Base-by-base conservation (phyloP, 352 stramenopile genomes). In the Phytophthora fragariaefolia region DNA sequence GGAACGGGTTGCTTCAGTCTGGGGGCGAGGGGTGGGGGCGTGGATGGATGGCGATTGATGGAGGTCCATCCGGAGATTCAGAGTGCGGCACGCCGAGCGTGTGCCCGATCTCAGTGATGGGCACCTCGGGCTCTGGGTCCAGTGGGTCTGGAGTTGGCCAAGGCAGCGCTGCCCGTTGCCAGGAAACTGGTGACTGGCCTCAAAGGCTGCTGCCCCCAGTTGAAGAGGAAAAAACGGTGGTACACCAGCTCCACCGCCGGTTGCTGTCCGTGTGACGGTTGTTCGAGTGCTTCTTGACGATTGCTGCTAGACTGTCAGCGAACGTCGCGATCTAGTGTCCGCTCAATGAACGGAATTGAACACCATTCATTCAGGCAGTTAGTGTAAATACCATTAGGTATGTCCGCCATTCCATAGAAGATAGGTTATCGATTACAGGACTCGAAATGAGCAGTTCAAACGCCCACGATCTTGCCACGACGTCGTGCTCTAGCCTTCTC, bases 311-410 rank as follows among this genome's bases (percentile, higher is more conserved):
- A 5, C 76, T 76, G 56, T 94, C 86, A 49, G 91, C 81, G 10
- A 79, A 90, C 27, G 86, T 94, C 73, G 92, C 86, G 50, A 94
- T 94, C 26, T 90, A 79, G 2, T 92, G 57, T 0, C 86, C 86
- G n/a, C n/a, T n/a, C n/a, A n/a, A n/a, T n/a, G n/a, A n/a, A n/a
- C n/a, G n/a, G n/a, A n/a, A n/a, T n/a, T n/a, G n/a, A n/a, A n/a
- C n/a, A n/a, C n/a, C n/a, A n/a, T n/a, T n/a, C n/a, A n/a, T n/a
- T n/a, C n/a, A n/a, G n/a, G n/a, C n/a, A n/a, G n/a, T n/a, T n/a
- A n/a, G n/a, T n/a, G n/a, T n/a, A n/a, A n/a, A n/a, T n/a, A n/a
- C n/a, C n/a, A n/a, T n/a, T n/a, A n/a, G n/a, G n/a, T n/a, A n/a
- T n/a, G n/a, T n/a, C n/a, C n/a, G n/a, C n/a, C n/a, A n/a, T n/a